Evolutionary conservation across 2,329 filamentous ascomycete genomes (phyloP).

Genomic region (Clarireedia monteithiana): DNA sequence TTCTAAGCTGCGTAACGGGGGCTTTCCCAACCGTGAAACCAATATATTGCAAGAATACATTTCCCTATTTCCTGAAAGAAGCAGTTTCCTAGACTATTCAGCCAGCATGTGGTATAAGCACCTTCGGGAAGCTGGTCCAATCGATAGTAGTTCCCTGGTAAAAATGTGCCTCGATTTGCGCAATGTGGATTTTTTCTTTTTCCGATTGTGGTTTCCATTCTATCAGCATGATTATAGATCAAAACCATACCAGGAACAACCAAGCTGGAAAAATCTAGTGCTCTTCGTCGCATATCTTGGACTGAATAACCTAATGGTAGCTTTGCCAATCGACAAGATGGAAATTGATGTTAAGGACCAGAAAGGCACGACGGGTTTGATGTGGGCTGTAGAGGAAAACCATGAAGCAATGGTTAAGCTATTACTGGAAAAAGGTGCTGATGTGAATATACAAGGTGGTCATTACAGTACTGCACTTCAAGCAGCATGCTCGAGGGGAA

Average conservation of each 20-base stretch:
- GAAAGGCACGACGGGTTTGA: neutral
- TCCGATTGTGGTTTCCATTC: neutral
- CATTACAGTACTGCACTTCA: too few relatives aligned
- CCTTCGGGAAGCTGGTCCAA: neutral
- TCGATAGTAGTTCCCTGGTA: neutral
- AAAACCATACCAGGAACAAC: too few relatives aligned
- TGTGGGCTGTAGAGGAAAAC: neutral
- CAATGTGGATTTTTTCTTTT: neutral
- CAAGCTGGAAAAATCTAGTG: neutral
- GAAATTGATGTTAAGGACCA: neutral
- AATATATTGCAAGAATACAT: slow-evolving; percentile 5
- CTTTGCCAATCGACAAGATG: neutral
- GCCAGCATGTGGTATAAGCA: neutral
- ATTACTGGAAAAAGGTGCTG: neutral
- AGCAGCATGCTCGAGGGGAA: too few relatives aligned
- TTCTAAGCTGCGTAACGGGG: neutral
- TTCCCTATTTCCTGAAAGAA: neutral
- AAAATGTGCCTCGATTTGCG: neutral
- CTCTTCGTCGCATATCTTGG: neutral
- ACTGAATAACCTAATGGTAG: neutral
- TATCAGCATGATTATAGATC: neutral
- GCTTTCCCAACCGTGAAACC: neutral
- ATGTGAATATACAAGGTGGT: neutral
- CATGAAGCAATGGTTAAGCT: neutral
- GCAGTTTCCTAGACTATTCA: neutral